Percentiles rank a stretch among this genome's conserved stretches.
Conservation (phyloP, 1,139 yeast genomes). For the Nakaseomyces sp. region DNA sequence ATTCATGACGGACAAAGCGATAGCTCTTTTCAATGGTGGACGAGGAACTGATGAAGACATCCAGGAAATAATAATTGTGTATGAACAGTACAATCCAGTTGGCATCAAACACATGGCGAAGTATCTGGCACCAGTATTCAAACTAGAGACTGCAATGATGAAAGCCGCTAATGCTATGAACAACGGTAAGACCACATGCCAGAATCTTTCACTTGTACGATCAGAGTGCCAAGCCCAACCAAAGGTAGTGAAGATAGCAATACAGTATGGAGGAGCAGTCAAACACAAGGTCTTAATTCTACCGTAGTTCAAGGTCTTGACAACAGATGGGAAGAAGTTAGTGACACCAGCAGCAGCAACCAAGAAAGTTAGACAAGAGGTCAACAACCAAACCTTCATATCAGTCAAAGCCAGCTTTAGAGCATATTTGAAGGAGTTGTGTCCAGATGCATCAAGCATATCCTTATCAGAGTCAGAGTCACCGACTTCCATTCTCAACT, state of each 20-base stretch:
- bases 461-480: conserved; percentile 46
- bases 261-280: conserved; percentile 53
- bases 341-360: conserved; percentile 54
- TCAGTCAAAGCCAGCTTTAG: conserved; percentile 38
- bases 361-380: conserved; percentile 40
- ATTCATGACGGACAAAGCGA: conserved; percentile 45
- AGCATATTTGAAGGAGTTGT: conserved; percentile 35
- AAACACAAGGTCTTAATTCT: conserved; percentile 44
- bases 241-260: conserved; percentile 47
- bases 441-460: conserved; percentile 32
- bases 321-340: conserved; percentile 55
- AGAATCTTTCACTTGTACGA: conserved; percentile 47
- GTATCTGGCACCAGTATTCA: conserved; percentile 51
- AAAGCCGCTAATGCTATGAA: conserved; percentile 40
- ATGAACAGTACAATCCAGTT: conserved; percentile 49
- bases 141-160: conserved; percentile 46
- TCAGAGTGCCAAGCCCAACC: conserved; percentile 53
- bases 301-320: conserved; percentile 44
- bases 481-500: conserved; percentile 45
- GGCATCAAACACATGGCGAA: conserved; percentile 57
- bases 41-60: conserved; percentile 44
- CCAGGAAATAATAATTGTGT: conserved; percentile 49
- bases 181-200: conserved; percentile 43
- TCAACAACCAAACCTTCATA: conserved; percentile 40
- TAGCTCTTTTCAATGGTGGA: conserved; percentile 48